Percentiles rank a stretch among this genome's conserved stretches.
Conservation (phyloP, 352 stramenopile species). For the Thraustotheca clavata region DNA sequence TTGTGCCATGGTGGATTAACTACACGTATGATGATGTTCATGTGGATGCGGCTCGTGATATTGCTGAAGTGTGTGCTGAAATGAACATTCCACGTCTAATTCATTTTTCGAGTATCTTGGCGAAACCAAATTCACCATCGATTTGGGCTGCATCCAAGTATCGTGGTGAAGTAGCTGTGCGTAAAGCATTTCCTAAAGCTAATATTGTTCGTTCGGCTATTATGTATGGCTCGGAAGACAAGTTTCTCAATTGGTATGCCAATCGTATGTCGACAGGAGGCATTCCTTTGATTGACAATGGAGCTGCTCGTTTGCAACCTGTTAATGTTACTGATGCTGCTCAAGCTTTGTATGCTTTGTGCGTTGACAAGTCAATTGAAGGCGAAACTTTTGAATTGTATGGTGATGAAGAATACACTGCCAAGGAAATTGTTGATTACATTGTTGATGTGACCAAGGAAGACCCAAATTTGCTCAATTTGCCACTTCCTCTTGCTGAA, state of each 20-base stretch:
- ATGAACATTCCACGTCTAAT: slow-evolving; percentile 67
- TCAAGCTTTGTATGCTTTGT: slow-evolving; percentile 70
- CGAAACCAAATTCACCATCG: slow-evolving; percentile 72
- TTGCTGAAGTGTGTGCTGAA: slow-evolving; percentile 74
- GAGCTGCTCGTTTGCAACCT: slow-evolving; percentile 88
- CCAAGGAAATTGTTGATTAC: slow-evolving; percentile 95
- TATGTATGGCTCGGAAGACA: slow-evolving; percentile 94
- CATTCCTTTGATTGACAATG: slow-evolving; percentile 92
- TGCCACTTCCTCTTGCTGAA: slow-evolving; percentile 67
- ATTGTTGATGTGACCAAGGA: slow-evolving; percentile 88
- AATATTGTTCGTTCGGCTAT: slow-evolving; percentile 93
- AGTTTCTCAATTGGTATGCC: slow-evolving; percentile 89
- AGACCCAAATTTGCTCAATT: slow-evolving; percentile 66
- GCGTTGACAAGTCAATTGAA: slow-evolving; percentile 76
- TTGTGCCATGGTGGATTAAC: slow-evolving; percentile 90
- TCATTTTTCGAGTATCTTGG: slow-evolving; percentile 76
- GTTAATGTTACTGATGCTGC: slow-evolving; percentile 83
- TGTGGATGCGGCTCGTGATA: slow-evolving; percentile 85
- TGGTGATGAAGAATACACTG: slow-evolving; percentile 94
- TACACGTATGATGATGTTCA: slow-evolving; percentile 95
- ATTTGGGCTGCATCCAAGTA: slow-evolving; percentile 81
- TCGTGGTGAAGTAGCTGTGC: slow-evolving; percentile 75
- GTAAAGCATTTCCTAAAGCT: slow-evolving; percentile 90
- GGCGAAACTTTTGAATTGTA: slow-evolving; percentile 94
- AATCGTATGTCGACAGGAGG: slow-evolving; percentile 61